phyloP scores from a whole-genome alignment of 2,329 filamentous ascomycete species.

The Byssothecium circinans region DNA sequence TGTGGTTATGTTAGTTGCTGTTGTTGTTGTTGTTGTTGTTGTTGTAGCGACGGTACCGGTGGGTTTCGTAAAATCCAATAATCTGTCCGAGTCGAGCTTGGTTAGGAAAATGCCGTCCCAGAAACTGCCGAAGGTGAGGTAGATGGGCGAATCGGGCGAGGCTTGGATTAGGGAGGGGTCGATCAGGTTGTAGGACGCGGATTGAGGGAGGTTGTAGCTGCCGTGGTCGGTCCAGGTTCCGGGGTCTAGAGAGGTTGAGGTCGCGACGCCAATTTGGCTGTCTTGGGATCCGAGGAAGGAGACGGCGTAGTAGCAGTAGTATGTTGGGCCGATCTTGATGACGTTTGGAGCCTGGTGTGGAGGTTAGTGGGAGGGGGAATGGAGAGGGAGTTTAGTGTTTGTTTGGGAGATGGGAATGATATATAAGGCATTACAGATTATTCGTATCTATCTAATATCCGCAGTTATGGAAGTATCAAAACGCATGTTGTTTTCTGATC shows the following conservation, averaged over 20 bases:
- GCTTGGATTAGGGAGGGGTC: constrained; percentile 50
- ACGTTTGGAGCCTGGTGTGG: constrained; percentile 62
- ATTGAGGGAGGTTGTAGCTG: constrained; percentile 43
- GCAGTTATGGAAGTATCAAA: too few relatives aligned
- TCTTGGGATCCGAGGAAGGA: constrained; percentile 60
- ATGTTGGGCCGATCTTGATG: constrained; percentile 32
- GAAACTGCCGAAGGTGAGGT: constrained; percentile 66
- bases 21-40: too few relatives aligned
- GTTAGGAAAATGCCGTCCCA: constrained; percentile 67
- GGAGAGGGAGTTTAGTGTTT: background rate
- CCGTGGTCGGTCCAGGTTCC: constrained; percentile 64
- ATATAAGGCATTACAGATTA: too few relatives aligned
- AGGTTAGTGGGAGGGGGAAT: constrained; percentile 2
- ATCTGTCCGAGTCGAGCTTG: constrained; percentile 38
- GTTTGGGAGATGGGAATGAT: background rate
- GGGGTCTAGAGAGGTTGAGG: constrained; percentile 49
- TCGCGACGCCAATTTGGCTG: constrained; percentile 63
- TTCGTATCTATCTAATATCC: too few relatives aligned
- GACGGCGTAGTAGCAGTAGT: constrained; percentile 56
- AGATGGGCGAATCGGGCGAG: constrained; percentile 33
- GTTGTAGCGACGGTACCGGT: too few relatives aligned
- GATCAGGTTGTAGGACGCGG: constrained; percentile 51
- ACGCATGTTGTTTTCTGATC: too few relatives aligned
- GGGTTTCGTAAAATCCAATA: background rate
- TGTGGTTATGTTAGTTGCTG: background rate